These are phyloP conservation scores for Pseudotulostoma volvatum DNA, from an alignment of 495 filamentous ascomycete species.

Conservation along the genomic window DNA sequence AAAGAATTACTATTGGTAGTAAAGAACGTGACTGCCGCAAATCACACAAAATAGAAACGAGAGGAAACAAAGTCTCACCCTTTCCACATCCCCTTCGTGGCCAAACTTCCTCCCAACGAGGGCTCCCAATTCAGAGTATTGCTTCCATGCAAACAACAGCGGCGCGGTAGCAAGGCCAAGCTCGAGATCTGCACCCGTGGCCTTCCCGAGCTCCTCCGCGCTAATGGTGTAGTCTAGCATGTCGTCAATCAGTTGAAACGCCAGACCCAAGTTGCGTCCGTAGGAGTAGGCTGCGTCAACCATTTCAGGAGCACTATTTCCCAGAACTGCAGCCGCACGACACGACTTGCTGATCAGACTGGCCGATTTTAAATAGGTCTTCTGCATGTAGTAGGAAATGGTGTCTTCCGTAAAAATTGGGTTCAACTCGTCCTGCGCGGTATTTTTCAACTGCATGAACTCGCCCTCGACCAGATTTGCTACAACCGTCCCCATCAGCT, in stretches of 20 bases:
- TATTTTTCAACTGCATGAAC: conserved; percentile 99
- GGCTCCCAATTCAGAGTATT: conserved; percentile 64
- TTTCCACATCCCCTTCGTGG: conserved; percentile 64
- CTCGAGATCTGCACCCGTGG: conserved; percentile 85
- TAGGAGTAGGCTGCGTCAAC: conserved; percentile 85
- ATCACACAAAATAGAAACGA: conserved; percentile 2
- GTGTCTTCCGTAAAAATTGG: conserved; percentile 75
- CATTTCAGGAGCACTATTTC: conserved; percentile 55
- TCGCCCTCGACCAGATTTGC: conserved; percentile 96
- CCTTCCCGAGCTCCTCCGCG: conserved; percentile 76
- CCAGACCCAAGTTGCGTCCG: conserved; percentile 80
- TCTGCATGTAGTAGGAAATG: conserved; percentile 89
- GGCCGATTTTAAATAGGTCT: conserved; percentile 95
- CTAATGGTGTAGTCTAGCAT: conserved; percentile 92
- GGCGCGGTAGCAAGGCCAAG: conserved; percentile 92
- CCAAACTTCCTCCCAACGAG: conserved; percentile 86
- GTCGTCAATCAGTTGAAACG: conserved; percentile 97
- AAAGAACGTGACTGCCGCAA: not conserved
- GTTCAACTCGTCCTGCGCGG: conserved; percentile 64
- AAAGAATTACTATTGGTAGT: conserved; percentile 5
- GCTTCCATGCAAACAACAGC: conserved; percentile 89
- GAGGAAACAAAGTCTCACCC: conserved; percentile 33
- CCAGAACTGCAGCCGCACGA: conserved; percentile 73
- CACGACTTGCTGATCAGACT: conserved; percentile 92
- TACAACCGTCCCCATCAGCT: conserved; percentile 88